Evolutionary conservation across 192 early-diverging fungal species (phyloP).

Genomic region (Dissophora globulifera): DNA sequence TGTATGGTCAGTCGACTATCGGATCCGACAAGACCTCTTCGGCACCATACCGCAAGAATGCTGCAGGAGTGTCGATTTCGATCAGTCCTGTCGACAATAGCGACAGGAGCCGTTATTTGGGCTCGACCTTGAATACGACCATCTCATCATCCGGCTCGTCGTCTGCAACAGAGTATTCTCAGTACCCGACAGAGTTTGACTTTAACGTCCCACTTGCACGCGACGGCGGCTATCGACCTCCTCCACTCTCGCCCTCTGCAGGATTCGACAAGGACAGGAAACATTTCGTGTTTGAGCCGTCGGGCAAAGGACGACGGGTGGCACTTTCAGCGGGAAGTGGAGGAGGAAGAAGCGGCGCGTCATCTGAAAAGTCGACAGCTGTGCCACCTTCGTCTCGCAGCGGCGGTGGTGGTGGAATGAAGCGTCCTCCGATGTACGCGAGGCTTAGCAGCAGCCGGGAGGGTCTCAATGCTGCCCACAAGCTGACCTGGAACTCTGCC

Average conservation of each 20-base stretch:
- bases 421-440: slow-evolving; percentile 15
- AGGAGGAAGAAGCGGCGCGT: neutral
- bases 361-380: slow-evolving; percentile 20
- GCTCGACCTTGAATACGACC: slow-evolving; percentile 40
- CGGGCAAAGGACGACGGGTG: neutral
- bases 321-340: neutral
- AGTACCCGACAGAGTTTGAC: slow-evolving; percentile 24
- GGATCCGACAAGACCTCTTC: slow-evolving; percentile 31
- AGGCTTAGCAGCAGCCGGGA: slow-evolving; percentile 17
- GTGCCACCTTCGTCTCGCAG: slow-evolving; percentile 1
- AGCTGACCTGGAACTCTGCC: slow-evolving; percentile 51
- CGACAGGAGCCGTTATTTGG: slow-evolving; percentile 8
- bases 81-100: neutral
- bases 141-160: slow-evolving; percentile 25
- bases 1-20: slow-evolving; percentile 43
- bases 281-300: slow-evolving; percentile 18
- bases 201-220: slow-evolving; percentile 8
- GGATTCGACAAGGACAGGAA: slow-evolving; percentile 3
- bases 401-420: slow-evolving; percentile 4
- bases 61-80: neutral
- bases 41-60: neutral
- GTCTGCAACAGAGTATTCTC: slow-evolving; percentile 19
- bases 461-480: slow-evolving; percentile 5
- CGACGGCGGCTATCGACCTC: neutral
- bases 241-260: slow-evolving; percentile 10